phyloP scores from a whole-genome alignment of 805 yeast genomes.

The Yamadazyma insecticola region DNA sequence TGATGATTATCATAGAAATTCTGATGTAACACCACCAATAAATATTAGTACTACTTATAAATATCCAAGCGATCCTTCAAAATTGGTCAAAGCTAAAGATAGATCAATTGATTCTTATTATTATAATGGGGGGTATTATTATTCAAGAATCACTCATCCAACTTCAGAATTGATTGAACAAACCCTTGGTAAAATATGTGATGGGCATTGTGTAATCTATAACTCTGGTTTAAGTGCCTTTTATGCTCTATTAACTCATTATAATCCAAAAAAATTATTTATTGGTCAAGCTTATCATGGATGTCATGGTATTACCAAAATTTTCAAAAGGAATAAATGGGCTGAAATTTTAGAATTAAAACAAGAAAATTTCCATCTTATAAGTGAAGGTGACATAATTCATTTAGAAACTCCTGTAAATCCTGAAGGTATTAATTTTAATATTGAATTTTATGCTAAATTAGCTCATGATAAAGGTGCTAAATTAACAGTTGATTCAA shows the following conservation, averaged over 20 bases:
- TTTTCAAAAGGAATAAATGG: slow-evolving; percentile 59
- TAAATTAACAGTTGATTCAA: slow-evolving; percentile 67
- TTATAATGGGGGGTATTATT: slow-evolving; percentile 20
- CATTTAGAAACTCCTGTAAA: slow-evolving; percentile 88
- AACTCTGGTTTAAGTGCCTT: slow-evolving; percentile 81
- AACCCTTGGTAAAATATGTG: slow-evolving; percentile 54
- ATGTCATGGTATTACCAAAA: slow-evolving; percentile 61
- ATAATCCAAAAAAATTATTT: slow-evolving; percentile 69
- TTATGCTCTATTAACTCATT: slow-evolving; percentile 63
- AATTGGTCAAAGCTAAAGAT: slow-evolving; percentile 42
- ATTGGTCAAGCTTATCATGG: slow-evolving; percentile 87
- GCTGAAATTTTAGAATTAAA: slow-evolving; percentile 37
- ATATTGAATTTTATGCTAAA: slow-evolving; percentile 58
- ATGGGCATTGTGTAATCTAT: slow-evolving; percentile 64
- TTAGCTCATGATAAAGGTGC: slow-evolving; percentile 81
- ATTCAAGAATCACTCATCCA: slow-evolving; percentile 76
- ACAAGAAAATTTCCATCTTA: slow-evolving; percentile 39
- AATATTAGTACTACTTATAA: slow-evolving; percentile 76
- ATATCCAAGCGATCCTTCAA: slow-evolving; percentile 56
- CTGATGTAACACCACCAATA: slow-evolving; percentile 75
- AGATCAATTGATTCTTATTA: slow-evolving; percentile 9
- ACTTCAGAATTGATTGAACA: slow-evolving; percentile 65
- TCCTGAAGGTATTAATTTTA: slow-evolving; percentile 68
- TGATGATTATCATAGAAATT: slow-evolving; percentile 50
- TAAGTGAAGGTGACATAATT: slow-evolving; percentile 64